Evolutionary conservation across 2,329 filamentous ascomycete species (phyloP).

Genomic region (Scopulariopsis brevicaulis): DNA sequence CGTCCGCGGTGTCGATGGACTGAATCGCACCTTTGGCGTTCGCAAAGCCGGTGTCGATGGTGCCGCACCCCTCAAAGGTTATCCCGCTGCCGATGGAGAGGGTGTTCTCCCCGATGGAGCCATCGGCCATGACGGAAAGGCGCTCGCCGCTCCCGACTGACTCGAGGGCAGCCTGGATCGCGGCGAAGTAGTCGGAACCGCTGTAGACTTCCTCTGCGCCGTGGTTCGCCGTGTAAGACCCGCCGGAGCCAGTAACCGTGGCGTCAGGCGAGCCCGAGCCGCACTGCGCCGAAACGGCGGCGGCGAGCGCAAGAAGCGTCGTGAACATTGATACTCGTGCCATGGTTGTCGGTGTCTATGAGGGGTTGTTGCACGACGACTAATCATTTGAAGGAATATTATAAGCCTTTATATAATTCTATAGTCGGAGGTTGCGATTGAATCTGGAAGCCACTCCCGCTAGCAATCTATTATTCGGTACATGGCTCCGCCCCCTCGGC

Average conservation of each 20-base stretch:
- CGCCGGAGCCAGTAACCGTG: constrained; percentile 32
- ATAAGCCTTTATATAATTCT: background rate
- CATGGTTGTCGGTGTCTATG: background rate
- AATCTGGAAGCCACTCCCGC: background rate
- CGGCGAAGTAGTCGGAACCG: constrained; percentile 39
- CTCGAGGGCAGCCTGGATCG: constrained; percentile 42
- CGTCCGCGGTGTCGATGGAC: constrained; percentile 31
- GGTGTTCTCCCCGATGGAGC: constrained; percentile 40
- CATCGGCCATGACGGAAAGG: constrained; percentile 40
- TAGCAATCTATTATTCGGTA: background rate
- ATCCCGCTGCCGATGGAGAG: constrained; percentile 39
- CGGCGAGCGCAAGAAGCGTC: constrained; percentile 26
- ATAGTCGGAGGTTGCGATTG: background rate
- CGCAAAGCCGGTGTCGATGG: constrained; percentile 32
- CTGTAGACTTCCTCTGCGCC: constrained; percentile 35
- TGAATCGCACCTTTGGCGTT: constrained; percentile 41
- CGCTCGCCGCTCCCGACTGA: constrained; percentile 38
- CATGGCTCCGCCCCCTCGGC: background rate
- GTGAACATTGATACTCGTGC: constrained; percentile 14
- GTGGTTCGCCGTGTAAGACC: constrained; percentile 27
- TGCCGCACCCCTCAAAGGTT: constrained; percentile 47
- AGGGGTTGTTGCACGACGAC: background rate
- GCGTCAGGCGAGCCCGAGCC: constrained; percentile 33
- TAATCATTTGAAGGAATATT: background rate
- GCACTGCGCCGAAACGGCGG: constrained; percentile 28